Evolutionary conservation across 306 rosid species (phyloP).

Genomic region (Phaseolus lunatus): DNA sequence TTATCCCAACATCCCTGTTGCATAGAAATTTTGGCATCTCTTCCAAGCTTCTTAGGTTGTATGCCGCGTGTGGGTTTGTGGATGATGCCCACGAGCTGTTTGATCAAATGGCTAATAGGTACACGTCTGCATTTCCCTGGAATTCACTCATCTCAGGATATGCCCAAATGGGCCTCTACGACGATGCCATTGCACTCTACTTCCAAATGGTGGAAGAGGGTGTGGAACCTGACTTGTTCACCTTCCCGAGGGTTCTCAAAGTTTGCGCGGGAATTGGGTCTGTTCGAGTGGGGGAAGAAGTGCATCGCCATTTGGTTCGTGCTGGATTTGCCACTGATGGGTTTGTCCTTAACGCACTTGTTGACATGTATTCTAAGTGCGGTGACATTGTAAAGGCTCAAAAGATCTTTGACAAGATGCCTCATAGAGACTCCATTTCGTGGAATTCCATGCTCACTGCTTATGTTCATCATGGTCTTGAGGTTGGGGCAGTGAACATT

Average conservation of each 20-base stretch:
- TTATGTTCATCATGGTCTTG: slow-evolving; percentile 72
- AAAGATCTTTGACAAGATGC: slow-evolving; percentile 66
- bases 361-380: slow-evolving; percentile 92
- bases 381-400: slow-evolving; percentile 88
- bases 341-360: slow-evolving; percentile 81
- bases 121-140: slow-evolving; percentile 73
- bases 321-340: slow-evolving; percentile 61
- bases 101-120: slow-evolving; percentile 73
- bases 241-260: slow-evolving; percentile 82
- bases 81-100: slow-evolving; percentile 81
- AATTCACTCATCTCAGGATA: slow-evolving; percentile 87
- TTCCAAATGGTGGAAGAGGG: slow-evolving; percentile 93
- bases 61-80: slow-evolving; percentile 62
- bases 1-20: slow-evolving; percentile 61
- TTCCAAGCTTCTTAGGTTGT: slow-evolving; percentile 72
- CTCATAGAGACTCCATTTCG: slow-evolving; percentile 66
- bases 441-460: slow-evolving; percentile 89
- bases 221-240: slow-evolving; percentile 71
- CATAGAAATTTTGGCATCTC: slow-evolving; percentile 70
- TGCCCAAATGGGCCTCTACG: slow-evolving; percentile 63
- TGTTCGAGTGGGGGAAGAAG: slow-evolving; percentile 78
- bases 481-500: slow-evolving; percentile 59
- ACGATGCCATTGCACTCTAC: slow-evolving; percentile 89
- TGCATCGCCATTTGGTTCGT: slow-evolving; percentile 72
- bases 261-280: slow-evolving; percentile 86